Base-by-base conservation (phyloP, 257 asterid species). In the Solanum corneliomulleri region DNA sequence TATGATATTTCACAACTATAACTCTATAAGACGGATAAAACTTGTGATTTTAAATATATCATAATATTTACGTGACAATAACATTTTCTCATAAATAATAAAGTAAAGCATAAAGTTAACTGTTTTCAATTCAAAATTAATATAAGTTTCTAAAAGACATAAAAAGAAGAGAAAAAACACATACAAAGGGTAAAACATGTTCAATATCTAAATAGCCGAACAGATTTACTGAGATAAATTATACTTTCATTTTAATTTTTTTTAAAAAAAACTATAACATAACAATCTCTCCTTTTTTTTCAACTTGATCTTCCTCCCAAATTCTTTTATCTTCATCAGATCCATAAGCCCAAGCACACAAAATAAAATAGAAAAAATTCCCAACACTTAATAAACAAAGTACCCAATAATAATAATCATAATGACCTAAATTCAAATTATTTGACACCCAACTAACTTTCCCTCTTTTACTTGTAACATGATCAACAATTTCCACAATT, bases 331-430 rank as follows among this genome's bases (percentile, higher is more conserved):
- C 87, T 4, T 88, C 93, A 20, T 84, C 82, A 49, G 88, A 87
- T 27, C 90, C 89, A 58, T 86, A 89, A 42, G 87, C 84, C 29
- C 91, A 42, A 71, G 90, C 90, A 77, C 92, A 87, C 52, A 90
- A 9, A 14, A 88, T 49, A 62, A 90, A 95, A 89, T 93, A 93
- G 27, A 93, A 68, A 25, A 94, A 84, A 81, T 94, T 95, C 14
- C 69, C 75, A 11, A 92, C 70, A 56, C 95, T 85, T 35, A 95
- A 74, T 4, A 87, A 8, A 44, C 89, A 71, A 6, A 94, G 91
- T 31, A 94, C 82, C 98, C 98, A 94, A 82, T 91, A 95, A 42
- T 95, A 95, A 66, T 95, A 94, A 88, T 94, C 98, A 75, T 92
- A 95, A 68, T 91, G 97, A 9, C 98, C 98, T 84, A 83, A 83